phyloP scores from a whole-genome alignment of 116 monocot species.

The Zostera marina region DNA sequence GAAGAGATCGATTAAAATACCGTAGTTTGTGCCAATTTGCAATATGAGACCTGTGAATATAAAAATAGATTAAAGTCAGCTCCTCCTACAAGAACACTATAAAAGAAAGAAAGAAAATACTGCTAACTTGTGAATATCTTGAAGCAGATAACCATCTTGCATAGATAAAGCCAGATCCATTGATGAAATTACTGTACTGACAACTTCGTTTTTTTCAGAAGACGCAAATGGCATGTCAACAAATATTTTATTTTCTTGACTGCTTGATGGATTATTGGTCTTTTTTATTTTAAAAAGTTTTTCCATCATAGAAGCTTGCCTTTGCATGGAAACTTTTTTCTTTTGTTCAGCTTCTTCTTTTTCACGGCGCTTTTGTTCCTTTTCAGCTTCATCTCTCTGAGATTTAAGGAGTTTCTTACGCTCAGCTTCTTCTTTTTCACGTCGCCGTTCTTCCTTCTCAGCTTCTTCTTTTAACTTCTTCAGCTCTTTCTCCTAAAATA shows the following conservation, averaged over 20 bases:
- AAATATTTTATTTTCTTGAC: conserved; percentile 2
- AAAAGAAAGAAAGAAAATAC: neutral
- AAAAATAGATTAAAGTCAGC: neutral
- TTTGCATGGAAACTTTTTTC: conserved; percentile 35
- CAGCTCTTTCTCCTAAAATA: conserved; percentile 64
- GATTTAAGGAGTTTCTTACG: conserved; percentile 36
- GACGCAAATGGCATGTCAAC: neutral
- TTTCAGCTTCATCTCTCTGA: conserved; percentile 58
- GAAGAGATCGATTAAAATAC: conserved; percentile 14
- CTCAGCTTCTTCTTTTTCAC: conserved; percentile 60
- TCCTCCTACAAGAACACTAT: neutral
- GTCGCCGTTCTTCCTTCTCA: conserved; percentile 43
- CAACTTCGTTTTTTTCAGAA: conserved; percentile 10
- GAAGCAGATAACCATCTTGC: conserved; percentile 9
- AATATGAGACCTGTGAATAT: conserved; percentile 31
- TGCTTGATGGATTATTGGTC: conserved; percentile 12
- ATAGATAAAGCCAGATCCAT: conserved; percentile 55
- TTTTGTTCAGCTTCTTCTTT: conserved; percentile 61
- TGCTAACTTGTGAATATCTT: conserved; percentile 45
- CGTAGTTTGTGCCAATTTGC: conserved; percentile 32
- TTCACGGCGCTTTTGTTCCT: conserved; percentile 35
- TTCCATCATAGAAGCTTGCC: conserved; percentile 85
- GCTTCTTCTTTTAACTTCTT: conserved; percentile 48
- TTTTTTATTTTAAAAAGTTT: conserved; percentile 61
- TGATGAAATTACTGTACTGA: conserved; percentile 18